Evolutionary conservation across 139 green algal species (phyloP), one percentile per base, ranked within the genome.

Genomic region (Micractinium conductrix): DNA sequence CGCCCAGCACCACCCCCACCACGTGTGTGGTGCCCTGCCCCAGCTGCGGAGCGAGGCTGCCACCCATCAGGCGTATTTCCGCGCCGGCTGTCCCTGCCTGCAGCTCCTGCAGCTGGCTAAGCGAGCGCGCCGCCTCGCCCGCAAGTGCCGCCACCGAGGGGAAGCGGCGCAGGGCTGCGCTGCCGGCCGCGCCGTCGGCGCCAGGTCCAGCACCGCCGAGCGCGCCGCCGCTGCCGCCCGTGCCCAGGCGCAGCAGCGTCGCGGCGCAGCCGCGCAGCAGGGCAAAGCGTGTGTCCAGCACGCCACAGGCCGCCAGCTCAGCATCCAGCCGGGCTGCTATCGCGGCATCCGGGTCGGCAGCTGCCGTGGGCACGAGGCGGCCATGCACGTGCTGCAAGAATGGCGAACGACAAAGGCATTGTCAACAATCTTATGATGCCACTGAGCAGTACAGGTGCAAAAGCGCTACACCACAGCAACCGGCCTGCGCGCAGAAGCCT

Each of bases 241-340:
- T 48, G 21, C 76, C 76, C 42, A 83, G 42, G 30, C 45, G 78
- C 12, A 83, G 62, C 43, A 83, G 38, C 7, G 43, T 37, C 62
- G 44, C 43, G 4, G 9, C n/a, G 43, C 60, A 74, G 62, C 62
- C 26, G 43, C 62, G 78, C 62, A 83, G 40, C 22, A 30, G 2
- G n/a, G 38, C 45, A 62, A 75, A 83, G 62, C 78, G 78, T 26
- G 42, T 8, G 43, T 83, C 78, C 42, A 38, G 62, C 42, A 14
- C 17, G 6, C 44, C 78, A 4, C 63, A 22, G 44, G 42, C 22
- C 17, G 78, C 78, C 42, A 83, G 78, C 62, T 83, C 62, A 8
- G 62, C 62, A 21, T 83, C 62, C 30, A 83, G 7, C n/a, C 74
- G 74, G 2, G 42, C 78, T 6, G 78, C 78, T 21, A 74, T 16